Evolutionary conservation across 768 basidiomycete genomes (phyloP).

Genomic region (Xerocomellus intermedius): DNA sequence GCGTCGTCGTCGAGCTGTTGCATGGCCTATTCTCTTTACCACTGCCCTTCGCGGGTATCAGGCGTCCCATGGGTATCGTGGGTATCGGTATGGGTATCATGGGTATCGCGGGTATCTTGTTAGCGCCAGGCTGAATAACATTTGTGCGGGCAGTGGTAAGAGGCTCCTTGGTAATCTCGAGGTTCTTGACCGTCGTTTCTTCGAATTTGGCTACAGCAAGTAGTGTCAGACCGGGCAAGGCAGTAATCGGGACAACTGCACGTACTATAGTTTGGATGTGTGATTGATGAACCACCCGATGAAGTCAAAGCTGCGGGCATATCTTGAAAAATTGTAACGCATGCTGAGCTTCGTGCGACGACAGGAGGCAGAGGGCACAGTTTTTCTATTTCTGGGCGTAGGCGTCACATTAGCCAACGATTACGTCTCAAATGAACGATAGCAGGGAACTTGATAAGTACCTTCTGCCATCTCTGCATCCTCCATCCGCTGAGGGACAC

Average conservation of each 20-base stretch:
- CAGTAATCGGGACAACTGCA: background rate
- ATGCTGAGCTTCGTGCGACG: background rate
- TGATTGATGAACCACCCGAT: background rate
- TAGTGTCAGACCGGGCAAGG: background rate
- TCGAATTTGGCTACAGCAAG: background rate
- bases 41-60: background rate
- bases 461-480: conserved; percentile 6
- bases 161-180: background rate
- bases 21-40: conserved; percentile 18
- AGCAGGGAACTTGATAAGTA: background rate
- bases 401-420: conserved; percentile 1
- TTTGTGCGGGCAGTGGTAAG: background rate
- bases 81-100: conserved; percentile 2
- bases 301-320: background rate
- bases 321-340: background rate
- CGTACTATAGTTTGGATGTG: conserved; percentile 3
- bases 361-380: background rate
- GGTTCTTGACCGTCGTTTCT: conserved; percentile 1
- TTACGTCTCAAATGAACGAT: background rate
- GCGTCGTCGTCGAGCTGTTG: conserved; percentile 1
- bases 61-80: conserved; percentile 2
- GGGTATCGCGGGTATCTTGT: conserved; percentile 3
- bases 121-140: conserved; percentile 6
- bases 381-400: background rate
- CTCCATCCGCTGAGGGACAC: background rate